Percentiles rank a stretch among this genome's conserved stretches.
These are phyloP conservation scores for Stemphylium beticola DNA, from an alignment of 2,329 filamentous ascomycete genomes.

Conservation along the genomic window DNA sequence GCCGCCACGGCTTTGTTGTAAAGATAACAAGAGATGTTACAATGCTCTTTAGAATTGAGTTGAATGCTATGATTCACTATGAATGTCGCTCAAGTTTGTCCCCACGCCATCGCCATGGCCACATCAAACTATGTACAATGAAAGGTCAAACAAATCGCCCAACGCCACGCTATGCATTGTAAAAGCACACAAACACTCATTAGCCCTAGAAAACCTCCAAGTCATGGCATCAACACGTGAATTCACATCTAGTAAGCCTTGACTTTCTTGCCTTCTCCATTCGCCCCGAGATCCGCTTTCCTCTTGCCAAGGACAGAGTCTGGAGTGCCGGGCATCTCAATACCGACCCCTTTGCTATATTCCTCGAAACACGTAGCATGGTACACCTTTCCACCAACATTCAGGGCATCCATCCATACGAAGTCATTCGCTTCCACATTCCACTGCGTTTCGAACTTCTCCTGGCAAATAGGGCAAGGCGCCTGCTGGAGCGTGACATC, in stretches of 20 bases:
- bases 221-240: neutral
- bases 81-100: neutral
- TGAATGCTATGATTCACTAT: neutral
- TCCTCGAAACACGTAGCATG: conserved; percentile 91
- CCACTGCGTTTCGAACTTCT: conserved; percentile 92
- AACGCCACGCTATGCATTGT: conserved; percentile 24
- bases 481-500: conserved; percentile 75
- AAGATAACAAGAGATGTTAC: neutral
- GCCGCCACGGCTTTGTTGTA: too few relatives aligned
- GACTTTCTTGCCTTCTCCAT: conserved; percentile 41
- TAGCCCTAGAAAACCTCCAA: neutral
- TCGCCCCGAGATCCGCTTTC: conserved; percentile 36
- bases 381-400: conserved; percentile 79
- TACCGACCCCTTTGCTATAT: conserved; percentile 44
- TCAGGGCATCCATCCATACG: conserved; percentile 90
- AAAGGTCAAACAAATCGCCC: neutral
- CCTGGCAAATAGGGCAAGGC: conserved; percentile 91
- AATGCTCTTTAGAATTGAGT: neutral
- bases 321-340: conserved; percentile 42
- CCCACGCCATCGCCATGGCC: neutral
- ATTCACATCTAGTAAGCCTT: conserved; percentile 23
- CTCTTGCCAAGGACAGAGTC: conserved; percentile 48
- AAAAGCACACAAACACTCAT: neutral
- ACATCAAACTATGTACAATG: neutral
- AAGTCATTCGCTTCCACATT: conserved; percentile 93